Base-by-base conservation (phyloP, 2,329 filamentous ascomycete genomes). In the Xylaria sp. region DNA sequence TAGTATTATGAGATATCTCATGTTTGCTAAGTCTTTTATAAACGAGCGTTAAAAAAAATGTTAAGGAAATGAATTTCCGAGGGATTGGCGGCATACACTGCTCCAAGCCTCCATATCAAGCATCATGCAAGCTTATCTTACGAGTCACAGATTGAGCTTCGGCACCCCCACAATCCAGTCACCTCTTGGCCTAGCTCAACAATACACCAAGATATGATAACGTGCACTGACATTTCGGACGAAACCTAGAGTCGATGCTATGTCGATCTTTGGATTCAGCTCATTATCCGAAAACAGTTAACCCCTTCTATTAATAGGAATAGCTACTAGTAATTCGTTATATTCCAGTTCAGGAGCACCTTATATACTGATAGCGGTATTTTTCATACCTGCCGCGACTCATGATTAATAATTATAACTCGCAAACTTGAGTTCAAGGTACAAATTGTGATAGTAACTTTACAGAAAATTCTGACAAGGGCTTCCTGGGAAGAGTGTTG, bases 81-180 rank as follows among this genome's bases (percentile, higher is more conserved):
- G 9, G 26, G 26, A 46, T 33, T 38, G 48, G 38, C 44, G 36
- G 59, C 26, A 56, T 31, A 54, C 38, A 13, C 31, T 36, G 10
- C n/a, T 61, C 20, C 13, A n/a, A 42, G 33, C 59, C 46, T 61
- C 13, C 11, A 61, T 61, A 4, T 51, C 42, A 28, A 17, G 31
- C 31, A 61, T 42, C 31, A 61, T 51, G 33, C 48, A 13, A 63
- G 5, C 59, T 63, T 46, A 63, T 56, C 49, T 53, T 9, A 48
- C 44, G 38, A 48, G 46, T 10, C 2, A 62, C 33, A 5, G 13
- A 44, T 44, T 11, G 10, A 46, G 23, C 38, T 48, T n/a, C 28
- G 28, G 48, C 33, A 31, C 48, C 48, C 33, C 48, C 33, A 36
- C 58, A 60, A 49, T 49, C 58, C 59, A n/a, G 15, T 38, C 44